Percentiles rank a stretch among this genome's conserved stretches.
Conservation (phyloP, 257 asterid species). For the Solanum corneliomulleri region DNA sequence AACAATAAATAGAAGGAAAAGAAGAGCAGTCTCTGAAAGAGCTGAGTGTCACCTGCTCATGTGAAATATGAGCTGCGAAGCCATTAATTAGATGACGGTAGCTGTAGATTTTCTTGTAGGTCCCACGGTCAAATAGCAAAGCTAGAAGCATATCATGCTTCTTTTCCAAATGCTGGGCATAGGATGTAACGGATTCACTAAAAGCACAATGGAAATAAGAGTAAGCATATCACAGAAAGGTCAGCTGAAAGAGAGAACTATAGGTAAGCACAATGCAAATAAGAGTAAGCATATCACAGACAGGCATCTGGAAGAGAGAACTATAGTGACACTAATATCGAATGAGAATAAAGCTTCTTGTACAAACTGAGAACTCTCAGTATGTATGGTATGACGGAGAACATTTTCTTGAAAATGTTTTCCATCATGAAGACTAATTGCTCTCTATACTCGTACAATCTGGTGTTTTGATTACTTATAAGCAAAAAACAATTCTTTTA, state of each 20-base stretch:
- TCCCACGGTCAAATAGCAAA: conserved; percentile 72
- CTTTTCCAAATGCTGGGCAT: conserved; percentile 67
- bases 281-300: neutral
- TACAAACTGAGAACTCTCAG: neutral
- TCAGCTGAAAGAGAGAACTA: neutral
- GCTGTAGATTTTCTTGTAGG: conserved; percentile 84
- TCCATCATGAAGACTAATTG: neutral
- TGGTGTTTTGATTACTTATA: neutral
- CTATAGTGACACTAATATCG: neutral
- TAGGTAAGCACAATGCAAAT: neutral
- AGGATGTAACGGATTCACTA: conserved; percentile 65
- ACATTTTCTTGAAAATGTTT: neutral
- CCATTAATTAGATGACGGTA: conserved; percentile 91
- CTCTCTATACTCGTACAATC: neutral
- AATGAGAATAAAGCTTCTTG: neutral
- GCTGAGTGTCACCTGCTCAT: conserved; percentile 73
- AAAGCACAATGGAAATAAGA: neutral
- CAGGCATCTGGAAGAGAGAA: neutral
- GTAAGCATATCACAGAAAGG: neutral
- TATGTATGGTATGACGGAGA: neutral
- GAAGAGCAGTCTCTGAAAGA: neutral
- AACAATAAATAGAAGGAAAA: neutral
- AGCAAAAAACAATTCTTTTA: neutral
- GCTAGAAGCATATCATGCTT: conserved; percentile 94
- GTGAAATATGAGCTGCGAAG: conserved; percentile 74